Base-by-base conservation (phyloP, 768 basidiomycete genomes). In the Stropharia rugosoannulata region DNA sequence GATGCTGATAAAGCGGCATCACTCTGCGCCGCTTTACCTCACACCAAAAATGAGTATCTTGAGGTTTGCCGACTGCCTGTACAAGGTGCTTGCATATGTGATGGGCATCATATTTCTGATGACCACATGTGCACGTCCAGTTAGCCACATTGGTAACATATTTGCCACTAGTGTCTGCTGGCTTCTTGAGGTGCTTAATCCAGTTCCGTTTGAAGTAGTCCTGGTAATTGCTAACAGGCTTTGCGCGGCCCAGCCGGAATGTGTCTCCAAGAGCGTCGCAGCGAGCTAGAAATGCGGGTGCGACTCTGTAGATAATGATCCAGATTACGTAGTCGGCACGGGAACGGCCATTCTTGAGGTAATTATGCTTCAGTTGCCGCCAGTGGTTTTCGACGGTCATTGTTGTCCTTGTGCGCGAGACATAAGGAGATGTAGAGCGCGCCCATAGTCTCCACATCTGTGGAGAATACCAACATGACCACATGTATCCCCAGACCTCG, bases 401-500 rank as follows among this genome's bases (percentile, higher is more conserved):
- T 4, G 64, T 68, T 3, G 65, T 66, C 13, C 68, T 60, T 4
- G 54, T 36, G 13, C 46, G 46, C 1, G 51, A 54, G 5, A 54
- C 3, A 16, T 25, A 49, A 4, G 37, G 6, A 29, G 39, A 40
- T 3, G 56, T 51, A 41, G 51, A 58, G 4, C 51, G n/a, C 8
- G 56, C 56, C 56, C 56, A 58, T 1, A 68, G 58, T 9, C 12
- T 27, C 68, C 70, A 71, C 43, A 63, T 65, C 5, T 61, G 48
- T 22, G 58, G 63, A 12, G 51, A 53, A 57, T 68, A 71, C 70
- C 69, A 69, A 7, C 56, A 45, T 13, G 62, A 58, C 73, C 72
- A 73, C 61, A 75, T 54, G 44, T 74, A 74, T 2, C 59, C 73
- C 70, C 72, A 73, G 2, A 71, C 70, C 49, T 74, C 68, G 1